A percentile compares a stretch with the other conserved stretches of the same genome.
Conservation (phyloP, 495 filamentous ascomycete genomes). For the Penicillium taxi region DNA sequence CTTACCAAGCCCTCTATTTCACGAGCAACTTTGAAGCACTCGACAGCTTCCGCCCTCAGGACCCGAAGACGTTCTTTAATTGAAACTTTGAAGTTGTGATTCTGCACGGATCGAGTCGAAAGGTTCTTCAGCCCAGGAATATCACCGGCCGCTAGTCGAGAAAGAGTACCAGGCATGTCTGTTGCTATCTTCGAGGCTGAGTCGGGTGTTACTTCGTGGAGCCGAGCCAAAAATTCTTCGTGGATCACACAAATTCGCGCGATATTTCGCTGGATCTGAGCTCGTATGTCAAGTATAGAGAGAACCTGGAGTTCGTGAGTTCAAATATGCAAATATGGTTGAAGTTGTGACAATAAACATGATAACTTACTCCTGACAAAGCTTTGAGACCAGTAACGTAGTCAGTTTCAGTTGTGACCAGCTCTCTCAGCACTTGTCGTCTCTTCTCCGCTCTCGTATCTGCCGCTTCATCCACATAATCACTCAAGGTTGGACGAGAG, state of each 20-base stretch:
- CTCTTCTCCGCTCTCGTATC: slow-evolving; percentile 63
- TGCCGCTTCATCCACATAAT: slow-evolving; percentile 59
- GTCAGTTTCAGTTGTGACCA: slow-evolving; percentile 76
- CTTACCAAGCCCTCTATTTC: slow-evolving; percentile 69
- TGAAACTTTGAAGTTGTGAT: slow-evolving; percentile 21
- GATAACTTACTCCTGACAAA: slow-evolving; percentile 62
- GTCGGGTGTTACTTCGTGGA: slow-evolving; percentile 26
- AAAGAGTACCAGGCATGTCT: slow-evolving; percentile 14
- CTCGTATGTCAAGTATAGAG: slow-evolving; percentile 26
- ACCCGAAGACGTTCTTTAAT: slow-evolving; percentile 24
- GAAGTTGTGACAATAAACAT: neutral
- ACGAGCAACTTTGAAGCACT: slow-evolving; percentile 66
- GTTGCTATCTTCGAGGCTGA: slow-evolving; percentile 15
- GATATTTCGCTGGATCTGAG: slow-evolving; percentile 38
- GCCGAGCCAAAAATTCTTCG: slow-evolving; percentile 30
- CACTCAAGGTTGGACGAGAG: slow-evolving; percentile 42
- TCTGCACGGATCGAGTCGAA: slow-evolving; percentile 25
- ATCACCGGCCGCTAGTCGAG: slow-evolving; percentile 19
- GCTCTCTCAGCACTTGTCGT: slow-evolving; percentile 70
- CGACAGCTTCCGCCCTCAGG: slow-evolving; percentile 58
- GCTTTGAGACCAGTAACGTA: slow-evolving; percentile 84
- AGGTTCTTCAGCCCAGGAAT: slow-evolving; percentile 20
- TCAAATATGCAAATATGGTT: neutral
- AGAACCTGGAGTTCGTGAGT: slow-evolving; percentile 20
- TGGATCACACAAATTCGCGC: slow-evolving; percentile 38